Conservation (phyloP, 73 alveolate genomes). For the Diophrys appendiculata region DNA sequence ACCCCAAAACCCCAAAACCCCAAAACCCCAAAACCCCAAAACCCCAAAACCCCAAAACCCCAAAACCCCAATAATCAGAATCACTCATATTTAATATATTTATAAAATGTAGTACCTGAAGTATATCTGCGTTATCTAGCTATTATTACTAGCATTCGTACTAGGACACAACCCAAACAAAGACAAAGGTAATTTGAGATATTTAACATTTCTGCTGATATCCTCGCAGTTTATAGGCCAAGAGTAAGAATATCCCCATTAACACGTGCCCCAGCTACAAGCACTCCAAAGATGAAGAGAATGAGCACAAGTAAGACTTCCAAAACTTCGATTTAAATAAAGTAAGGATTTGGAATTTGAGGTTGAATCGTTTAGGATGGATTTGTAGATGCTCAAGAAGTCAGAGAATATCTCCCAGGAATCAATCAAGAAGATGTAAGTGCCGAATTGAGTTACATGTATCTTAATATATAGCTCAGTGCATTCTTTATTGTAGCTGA, state of each 20-base stretch:
- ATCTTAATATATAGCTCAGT: not conserved
- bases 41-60: too few species aligned
- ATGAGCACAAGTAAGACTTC: constrained; percentile 42
- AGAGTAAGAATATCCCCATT: too few species aligned
- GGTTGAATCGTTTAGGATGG: not conserved
- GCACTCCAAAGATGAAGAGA: constrained; percentile 27
- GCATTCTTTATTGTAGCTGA: constrained; percentile 54
- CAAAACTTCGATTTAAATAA: constrained; percentile 44
- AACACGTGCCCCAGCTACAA: not conserved
- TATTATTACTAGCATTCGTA: not conserved
- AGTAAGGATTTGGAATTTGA: constrained; percentile 43
- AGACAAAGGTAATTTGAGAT: not conserved
- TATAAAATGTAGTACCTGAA: too few species aligned
- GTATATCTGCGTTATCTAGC: too few species aligned
- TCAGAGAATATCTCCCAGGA: constrained; percentile 21
- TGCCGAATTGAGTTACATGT: too few species aligned
- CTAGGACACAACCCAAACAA: not conserved
- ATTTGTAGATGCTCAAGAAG: constrained; percentile 47
- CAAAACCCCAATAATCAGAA: too few species aligned
- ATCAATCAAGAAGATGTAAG: constrained; percentile 47
- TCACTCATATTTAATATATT: too few species aligned
- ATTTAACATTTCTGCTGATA: too few species aligned
- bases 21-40: too few species aligned
- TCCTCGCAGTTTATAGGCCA: too few species aligned
- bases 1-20: too few species aligned